Conservation (phyloP, 768 basidiomycete species). For the Clathrus columnatus region DNA sequence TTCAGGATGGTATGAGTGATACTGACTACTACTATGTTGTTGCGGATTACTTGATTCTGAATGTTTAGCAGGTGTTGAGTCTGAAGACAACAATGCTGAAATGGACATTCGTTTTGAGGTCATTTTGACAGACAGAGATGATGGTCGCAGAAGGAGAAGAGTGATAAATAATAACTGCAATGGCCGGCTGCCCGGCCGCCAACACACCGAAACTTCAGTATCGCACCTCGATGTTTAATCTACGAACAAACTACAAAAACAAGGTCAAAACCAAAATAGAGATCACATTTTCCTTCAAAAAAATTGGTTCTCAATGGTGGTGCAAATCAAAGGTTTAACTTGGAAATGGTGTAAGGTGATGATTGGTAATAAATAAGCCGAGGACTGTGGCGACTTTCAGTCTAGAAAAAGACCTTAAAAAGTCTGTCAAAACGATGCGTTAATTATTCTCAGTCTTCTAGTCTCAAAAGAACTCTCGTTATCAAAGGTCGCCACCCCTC, state of each 20-base stretch:
- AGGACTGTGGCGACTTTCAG: too few relatives aligned
- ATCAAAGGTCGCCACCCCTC: background rate
- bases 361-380: too few relatives aligned
- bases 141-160: background rate
- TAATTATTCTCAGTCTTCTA: background rate
- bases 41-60: background rate
- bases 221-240: too few relatives aligned
- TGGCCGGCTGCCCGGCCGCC: background rate
- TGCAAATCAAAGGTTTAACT: too few relatives aligned
- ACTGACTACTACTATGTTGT: background rate
- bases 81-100: constrained; percentile 6
- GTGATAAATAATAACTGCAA: background rate
- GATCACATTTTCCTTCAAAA: too few relatives aligned
- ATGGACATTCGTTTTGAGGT: constrained; percentile 7
- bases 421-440: too few relatives aligned
- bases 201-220: too few relatives aligned
- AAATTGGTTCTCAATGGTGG: too few relatives aligned
- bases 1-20: background rate
- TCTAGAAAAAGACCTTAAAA: too few relatives aligned
- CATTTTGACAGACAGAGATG: constrained; percentile 1
- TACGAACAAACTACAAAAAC: too few relatives aligned
- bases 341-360: too few relatives aligned
- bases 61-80: background rate
- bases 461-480: background rate
- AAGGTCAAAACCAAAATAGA: too few relatives aligned